A percentile compares a stretch with the other conserved stretches of the same genome.
phyloP scores from a whole-genome alignment of 495 filamentous ascomycete genomes.

The Daldinia bambusicola region DNA sequence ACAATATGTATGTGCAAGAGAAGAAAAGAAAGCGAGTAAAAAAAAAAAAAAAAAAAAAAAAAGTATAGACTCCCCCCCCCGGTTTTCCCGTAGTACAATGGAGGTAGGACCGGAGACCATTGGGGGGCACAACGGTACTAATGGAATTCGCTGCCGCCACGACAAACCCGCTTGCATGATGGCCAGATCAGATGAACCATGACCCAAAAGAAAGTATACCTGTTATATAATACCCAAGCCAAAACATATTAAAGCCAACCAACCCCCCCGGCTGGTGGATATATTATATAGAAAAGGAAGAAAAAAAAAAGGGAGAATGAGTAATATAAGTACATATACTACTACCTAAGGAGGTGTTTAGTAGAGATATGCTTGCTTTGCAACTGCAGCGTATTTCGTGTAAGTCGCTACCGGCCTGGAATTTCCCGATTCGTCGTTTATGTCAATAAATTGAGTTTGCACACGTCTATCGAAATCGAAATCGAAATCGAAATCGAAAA shows the following conservation, averaged over 20 bases:
- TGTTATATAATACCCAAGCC: constrained; percentile 5
- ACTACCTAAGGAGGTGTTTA: not conserved
- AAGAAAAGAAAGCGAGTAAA: no score
- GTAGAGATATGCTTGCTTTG: constrained; percentile 7
- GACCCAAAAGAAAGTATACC: constrained; percentile 8
- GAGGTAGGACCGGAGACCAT: not conserved
- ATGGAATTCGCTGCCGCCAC: constrained; percentile 43
- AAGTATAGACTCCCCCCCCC: not conserved
- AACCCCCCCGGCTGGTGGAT: constrained; percentile 16
- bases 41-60: not conserved
- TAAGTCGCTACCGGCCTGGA: constrained; percentile 21
- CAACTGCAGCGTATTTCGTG: constrained; percentile 17
- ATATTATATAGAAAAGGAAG: not conserved
- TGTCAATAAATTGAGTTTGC: constrained; percentile 38
- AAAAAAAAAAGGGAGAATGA: not conserved
- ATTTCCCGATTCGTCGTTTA: constrained; percentile 34
- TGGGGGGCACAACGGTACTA: constrained; percentile 12
- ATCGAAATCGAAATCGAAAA: not conserved
- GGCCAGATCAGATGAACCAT: constrained; percentile 46
- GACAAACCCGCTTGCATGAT: constrained; percentile 39
- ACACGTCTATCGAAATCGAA: constrained; percentile 3
- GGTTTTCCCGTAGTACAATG: constrained; percentile 10
- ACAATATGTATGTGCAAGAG: no score
- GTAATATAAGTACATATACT: constrained; percentile 3
- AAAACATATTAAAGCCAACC: constrained; percentile 40